Evolutionary conservation across 78 protist genomes (phyloP), one percentile per base, ranked within the genome.

Genomic region (Polysphondylium violaceum): DNA sequence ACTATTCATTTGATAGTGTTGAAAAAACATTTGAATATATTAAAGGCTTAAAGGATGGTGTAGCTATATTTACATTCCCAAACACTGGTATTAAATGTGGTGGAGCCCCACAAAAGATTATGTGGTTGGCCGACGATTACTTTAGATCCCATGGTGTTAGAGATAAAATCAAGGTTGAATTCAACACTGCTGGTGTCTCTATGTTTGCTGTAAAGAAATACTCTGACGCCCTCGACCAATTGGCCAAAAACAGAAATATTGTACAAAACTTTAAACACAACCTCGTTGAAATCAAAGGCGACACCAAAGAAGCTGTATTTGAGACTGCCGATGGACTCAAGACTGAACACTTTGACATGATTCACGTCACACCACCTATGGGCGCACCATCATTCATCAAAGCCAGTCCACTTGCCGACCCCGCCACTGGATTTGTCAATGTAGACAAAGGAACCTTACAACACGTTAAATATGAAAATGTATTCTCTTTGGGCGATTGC

Each of bases 101-200:
- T 23, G 96, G 96, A 33, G 96, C 96, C 0, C 95, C 94, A 25
- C 96, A 94, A 74, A 94, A 94, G 86, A 75, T 94, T 23, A 71
- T 94, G 93, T 94, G 87, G 83, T 64, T 94, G 11, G 67, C 74
- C 21, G 96, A 94, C 38, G 92, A 73, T 21, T 61, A 69, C n/a
- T 69, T 74, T 35, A 44, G 93, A 31, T 47, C 58, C 56, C 27
- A 51, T 16, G 85, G 77, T 53, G 58, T 79, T 31, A 38, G 94
- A 23, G 64, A 71, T 29, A 67, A 94, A 11, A 33, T 87, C 21
- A 23, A 43, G 4, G 38, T 94, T 17, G 41, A 43, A 17, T 94
- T 88, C 74, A 65, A 68, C 27, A 88, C 86, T 25, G 87, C 87
- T 1, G 74, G 81, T 36, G 75, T 74, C 1, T 0, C 92, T 12